phyloP scores from a whole-genome alignment of 2,329 filamentous ascomycete species.

The Boeremia lycopersici region DNA sequence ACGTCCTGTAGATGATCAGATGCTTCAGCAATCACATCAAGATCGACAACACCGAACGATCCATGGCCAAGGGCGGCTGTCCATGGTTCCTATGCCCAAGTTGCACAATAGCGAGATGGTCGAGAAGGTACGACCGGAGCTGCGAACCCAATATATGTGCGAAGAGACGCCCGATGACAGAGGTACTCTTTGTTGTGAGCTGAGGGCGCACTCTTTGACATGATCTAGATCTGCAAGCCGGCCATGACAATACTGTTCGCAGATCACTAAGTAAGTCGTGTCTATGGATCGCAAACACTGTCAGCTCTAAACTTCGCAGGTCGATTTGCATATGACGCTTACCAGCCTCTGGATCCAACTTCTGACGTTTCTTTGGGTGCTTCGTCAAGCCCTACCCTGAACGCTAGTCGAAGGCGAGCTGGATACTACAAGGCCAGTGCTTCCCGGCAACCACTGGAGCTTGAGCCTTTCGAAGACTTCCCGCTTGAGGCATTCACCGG shows the following conservation, averaged over 20 bases:
- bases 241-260: slow-evolving; percentile 2
- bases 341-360: slow-evolving; percentile 30
- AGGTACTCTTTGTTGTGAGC: background rate
- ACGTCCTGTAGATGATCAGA: slow-evolving; percentile 39
- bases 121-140: background rate
- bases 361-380: slow-evolving; percentile 35
- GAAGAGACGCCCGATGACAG: background rate
- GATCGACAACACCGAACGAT: slow-evolving; percentile 45
- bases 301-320: slow-evolving; percentile 3
- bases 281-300: background rate
- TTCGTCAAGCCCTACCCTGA: slow-evolving; percentile 51
- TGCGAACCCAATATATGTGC: background rate
- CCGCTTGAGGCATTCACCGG: background rate
- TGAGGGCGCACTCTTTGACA: background rate
- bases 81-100: slow-evolving; percentile 35
- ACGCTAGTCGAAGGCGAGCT: slow-evolving; percentile 41
- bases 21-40: slow-evolving; percentile 41
- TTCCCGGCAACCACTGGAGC: background rate
- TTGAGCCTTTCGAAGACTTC: background rate
- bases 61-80: slow-evolving; percentile 46
- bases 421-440: slow-evolving; percentile 1
- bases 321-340: slow-evolving; percentile 32
- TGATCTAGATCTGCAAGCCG: slow-evolving; percentile 2
- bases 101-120: background rate
- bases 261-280: slow-evolving; percentile 12